Evolutionary conservation across 257 asterid species (phyloP).

Genomic region (Fraxinus quadrangulata): DNA sequence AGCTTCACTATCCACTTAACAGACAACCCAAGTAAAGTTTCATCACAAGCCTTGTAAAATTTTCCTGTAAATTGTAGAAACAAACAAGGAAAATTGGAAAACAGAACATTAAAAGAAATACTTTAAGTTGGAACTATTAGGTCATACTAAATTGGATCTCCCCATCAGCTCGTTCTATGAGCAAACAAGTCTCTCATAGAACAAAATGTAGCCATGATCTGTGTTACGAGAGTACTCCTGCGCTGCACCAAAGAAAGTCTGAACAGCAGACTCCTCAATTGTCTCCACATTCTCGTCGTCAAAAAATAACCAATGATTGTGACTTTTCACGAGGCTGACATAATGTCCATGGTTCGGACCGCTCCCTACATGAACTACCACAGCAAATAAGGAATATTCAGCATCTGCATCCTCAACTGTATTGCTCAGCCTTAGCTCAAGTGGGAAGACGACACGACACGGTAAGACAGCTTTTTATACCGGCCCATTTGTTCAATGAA

Average conservation of each 20-base stretch:
- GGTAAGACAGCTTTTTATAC: constrained; percentile 75
- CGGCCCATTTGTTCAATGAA: constrained; percentile 81
- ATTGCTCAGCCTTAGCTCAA: constrained; percentile 77
- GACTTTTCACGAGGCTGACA: constrained; percentile 87
- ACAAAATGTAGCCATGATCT: constrained; percentile 82
- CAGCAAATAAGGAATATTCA: constrained; percentile 76
- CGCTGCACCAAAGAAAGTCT: constrained; percentile 84
- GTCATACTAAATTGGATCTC: constrained; percentile 18
- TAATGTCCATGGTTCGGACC: constrained; percentile 97
- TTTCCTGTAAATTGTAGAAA: no score
- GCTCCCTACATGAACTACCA: constrained; percentile 82
- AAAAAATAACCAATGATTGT: constrained; percentile 82
- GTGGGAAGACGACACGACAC: constrained; percentile 91
- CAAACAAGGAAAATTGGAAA: constrained; percentile 29
- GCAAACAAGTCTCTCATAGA: constrained; percentile 59
- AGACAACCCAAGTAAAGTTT: constrained; percentile 30
- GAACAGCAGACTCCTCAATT: constrained; percentile 84
- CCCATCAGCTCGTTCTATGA: constrained; percentile 44
- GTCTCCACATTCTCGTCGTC: constrained; percentile 88
- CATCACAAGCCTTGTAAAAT: constrained; percentile 20
- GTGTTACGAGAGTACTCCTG: constrained; percentile 85
- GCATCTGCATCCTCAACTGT: constrained; percentile 84
- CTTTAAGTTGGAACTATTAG: constrained; percentile 32
- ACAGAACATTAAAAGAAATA: constrained; percentile 5
- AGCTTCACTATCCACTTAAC: constrained; percentile 31